Evolutionary conservation across 345 rosid genomes (phyloP).

Genomic region (Mangifera indica): DNA sequence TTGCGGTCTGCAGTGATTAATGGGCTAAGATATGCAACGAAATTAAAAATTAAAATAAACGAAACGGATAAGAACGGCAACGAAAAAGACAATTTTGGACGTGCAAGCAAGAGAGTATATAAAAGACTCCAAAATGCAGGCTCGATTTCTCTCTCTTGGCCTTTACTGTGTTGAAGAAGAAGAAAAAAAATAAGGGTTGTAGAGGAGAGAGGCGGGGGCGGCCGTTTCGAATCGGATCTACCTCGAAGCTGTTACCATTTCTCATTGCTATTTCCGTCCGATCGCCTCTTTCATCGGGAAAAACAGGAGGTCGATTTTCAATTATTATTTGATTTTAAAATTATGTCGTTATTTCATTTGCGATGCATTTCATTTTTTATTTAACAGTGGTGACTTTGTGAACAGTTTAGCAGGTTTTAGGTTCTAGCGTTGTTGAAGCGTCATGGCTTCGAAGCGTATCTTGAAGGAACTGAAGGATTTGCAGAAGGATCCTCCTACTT

Average conservation of each 20-base stretch:
- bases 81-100: background rate
- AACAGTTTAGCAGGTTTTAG: background rate
- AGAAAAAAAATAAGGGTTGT: background rate
- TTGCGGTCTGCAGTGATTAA: no score
- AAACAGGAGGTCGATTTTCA: conserved; percentile 1
- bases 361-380: no score
- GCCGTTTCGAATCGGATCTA: conserved; percentile 5
- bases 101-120: background rate
- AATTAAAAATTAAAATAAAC: no score
- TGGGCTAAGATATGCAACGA: no score
- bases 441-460: conserved; percentile 49
- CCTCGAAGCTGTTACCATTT: conserved; percentile 10
- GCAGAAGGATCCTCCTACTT: conserved; percentile 50
- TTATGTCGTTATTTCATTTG: no score
- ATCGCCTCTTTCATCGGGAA: background rate
- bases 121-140: no score
- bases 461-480: conserved; percentile 50
- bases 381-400: no score
- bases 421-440: conserved; percentile 4
- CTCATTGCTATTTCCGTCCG: conserved; percentile 13
- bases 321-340: background rate
- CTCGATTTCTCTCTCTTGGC: background rate
- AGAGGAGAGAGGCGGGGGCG: conserved; percentile 1
- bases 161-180: background rate
- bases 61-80: background rate